phyloP scores from a whole-genome alignment of 768 basidiomycete genomes.

The Omphalotus guepiniiformis region DNA sequence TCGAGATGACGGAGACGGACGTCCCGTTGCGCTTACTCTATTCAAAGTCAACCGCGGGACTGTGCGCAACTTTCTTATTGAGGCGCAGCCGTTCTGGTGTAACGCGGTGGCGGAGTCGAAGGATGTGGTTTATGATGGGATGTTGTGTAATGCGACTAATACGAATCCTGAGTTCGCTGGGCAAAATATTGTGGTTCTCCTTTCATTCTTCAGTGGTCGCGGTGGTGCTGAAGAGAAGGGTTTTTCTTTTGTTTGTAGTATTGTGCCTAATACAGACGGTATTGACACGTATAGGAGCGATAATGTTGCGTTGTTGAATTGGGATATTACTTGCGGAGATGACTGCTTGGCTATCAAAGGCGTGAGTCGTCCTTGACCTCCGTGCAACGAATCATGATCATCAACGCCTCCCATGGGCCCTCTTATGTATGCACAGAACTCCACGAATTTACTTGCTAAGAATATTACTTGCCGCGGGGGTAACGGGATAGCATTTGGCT shows the following conservation, averaged over 20 bases:
- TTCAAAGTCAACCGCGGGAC: slow-evolving; percentile 38
- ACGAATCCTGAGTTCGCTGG: slow-evolving; percentile 44
- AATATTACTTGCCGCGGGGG: slow-evolving; percentile 55
- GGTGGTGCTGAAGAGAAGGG: too few species aligned
- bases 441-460: slow-evolving; percentile 43
- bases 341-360: slow-evolving; percentile 63
- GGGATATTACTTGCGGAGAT: slow-evolving; percentile 61
- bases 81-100: slow-evolving; percentile 58
- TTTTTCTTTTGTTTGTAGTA: slow-evolving; percentile 31
- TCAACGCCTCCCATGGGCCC: not conserved
- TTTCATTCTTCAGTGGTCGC: too few species aligned
- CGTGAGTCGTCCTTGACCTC: slow-evolving; percentile 28
- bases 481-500: slow-evolving; percentile 58
- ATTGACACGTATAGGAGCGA: slow-evolving; percentile 55
- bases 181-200: too few species aligned
- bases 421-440: slow-evolving; percentile 35
- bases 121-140: slow-evolving; percentile 50
- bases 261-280: slow-evolving; percentile 60
- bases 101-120: slow-evolving; percentile 49
- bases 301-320: slow-evolving; percentile 44
- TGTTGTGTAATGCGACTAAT: slow-evolving; percentile 56
- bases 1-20: slow-evolving; percentile 50
- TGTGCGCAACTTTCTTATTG: slow-evolving; percentile 46
- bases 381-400: not conserved
- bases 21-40: slow-evolving; percentile 52